Conservation (phyloP, 192 early-diverging fungal species). For the Rhizophagus clarus region DNA sequence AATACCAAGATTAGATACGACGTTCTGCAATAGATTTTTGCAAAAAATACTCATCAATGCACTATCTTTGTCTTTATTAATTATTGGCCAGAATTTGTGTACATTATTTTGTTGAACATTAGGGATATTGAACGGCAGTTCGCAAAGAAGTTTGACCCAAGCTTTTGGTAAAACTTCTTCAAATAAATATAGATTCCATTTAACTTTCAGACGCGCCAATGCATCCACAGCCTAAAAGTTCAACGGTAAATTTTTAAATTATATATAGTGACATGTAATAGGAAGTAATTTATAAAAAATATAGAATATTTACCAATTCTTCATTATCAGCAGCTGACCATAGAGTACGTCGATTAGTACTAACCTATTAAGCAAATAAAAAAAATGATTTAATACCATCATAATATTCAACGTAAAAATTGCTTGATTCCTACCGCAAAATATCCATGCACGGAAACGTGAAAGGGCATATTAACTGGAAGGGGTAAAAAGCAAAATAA, state of each 20-base stretch:
- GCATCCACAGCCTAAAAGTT: neutral
- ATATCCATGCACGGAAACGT: conserved; percentile 43
- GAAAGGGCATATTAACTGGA: conserved; percentile 35
- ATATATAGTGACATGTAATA: neutral
- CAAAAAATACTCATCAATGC: neutral
- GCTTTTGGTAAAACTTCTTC: neutral
- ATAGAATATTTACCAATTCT: neutral
- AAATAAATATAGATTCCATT: conserved; percentile 6
- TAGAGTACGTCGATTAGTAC: neutral
- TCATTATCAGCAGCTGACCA: neutral
- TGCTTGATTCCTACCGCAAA: conserved; percentile 35
- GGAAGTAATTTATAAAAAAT: neutral
- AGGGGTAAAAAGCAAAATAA: conserved; percentile 48
- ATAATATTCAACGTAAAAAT: neutral
- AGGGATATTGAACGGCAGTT: neutral
- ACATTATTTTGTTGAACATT: neutral
- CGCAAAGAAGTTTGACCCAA: neutral
- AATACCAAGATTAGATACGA: neutral
- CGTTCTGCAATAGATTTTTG: neutral
- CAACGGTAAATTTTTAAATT: too few species aligned
- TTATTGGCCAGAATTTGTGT: neutral
- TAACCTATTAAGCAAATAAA: neutral
- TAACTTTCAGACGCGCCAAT: neutral
- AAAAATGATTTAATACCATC: neutral
- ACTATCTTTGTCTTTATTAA: too few species aligned